A percentile compares a stretch with the other conserved stretches of the same genome.
Evolutionary conservation across 306 rosid genomes (phyloP).

Genomic region (Ochetophila trinervis): DNA sequence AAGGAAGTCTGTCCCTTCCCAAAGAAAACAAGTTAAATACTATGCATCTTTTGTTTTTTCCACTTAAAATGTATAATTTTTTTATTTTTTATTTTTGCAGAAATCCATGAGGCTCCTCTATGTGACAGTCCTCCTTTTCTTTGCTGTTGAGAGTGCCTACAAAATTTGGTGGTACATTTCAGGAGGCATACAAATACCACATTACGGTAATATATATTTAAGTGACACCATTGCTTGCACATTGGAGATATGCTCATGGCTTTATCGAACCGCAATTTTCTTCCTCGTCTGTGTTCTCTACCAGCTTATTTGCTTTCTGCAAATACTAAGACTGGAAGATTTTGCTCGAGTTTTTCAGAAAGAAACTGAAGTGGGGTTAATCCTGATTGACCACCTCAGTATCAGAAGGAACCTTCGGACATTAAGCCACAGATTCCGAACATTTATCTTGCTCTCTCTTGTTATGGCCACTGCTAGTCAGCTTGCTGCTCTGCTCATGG

Average conservation of each 20-base stretch:
- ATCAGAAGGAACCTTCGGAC: constrained; percentile 53
- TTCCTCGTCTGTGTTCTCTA: constrained; percentile 73
- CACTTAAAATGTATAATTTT: not conserved
- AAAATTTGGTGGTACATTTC: constrained; percentile 89
- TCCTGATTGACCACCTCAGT: constrained; percentile 65
- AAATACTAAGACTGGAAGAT: constrained; percentile 64
- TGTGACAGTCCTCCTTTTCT: constrained; percentile 55
- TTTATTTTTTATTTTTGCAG: constrained; percentile 38
- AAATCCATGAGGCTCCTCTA: constrained; percentile 54
- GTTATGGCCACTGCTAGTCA: constrained; percentile 79
- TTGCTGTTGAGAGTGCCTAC: constrained; percentile 57
- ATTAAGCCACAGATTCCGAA: constrained; percentile 82
- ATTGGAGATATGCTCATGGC: constrained; percentile 81
- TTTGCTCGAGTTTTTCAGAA: constrained; percentile 56
- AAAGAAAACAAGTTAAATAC: too few species aligned
- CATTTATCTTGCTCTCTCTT: constrained; percentile 60
- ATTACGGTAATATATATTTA: constrained; percentile 50
- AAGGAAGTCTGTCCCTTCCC: not conserved
- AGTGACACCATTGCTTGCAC: constrained; percentile 43
- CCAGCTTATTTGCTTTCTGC: constrained; percentile 67
- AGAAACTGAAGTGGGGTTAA: constrained; percentile 61
- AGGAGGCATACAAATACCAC: constrained; percentile 59
- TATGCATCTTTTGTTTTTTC: too few species aligned
- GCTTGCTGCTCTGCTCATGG: constrained; percentile 56
- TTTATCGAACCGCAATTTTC: constrained; percentile 77